phyloP scores from a whole-genome alignment of 805 yeast species.

The Teunomyces tritomae region DNA sequence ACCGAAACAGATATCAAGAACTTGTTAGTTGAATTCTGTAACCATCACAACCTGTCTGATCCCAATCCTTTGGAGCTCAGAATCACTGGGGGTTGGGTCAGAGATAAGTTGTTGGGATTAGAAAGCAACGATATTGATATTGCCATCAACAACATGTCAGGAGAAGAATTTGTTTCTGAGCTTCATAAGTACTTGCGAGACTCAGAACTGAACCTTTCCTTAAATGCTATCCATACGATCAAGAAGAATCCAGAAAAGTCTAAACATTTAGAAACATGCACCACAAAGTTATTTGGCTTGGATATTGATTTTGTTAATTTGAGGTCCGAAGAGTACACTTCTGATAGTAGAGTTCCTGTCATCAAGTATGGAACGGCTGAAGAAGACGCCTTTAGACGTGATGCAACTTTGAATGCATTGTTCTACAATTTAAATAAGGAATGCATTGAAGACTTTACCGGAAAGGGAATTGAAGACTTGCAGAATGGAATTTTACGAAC shows the following conservation, averaged over 20 bases:
- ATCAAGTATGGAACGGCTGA: conserved; percentile 84
- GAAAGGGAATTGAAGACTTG: conserved; percentile 71
- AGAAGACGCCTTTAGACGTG: conserved; percentile 90
- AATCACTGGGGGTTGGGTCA: conserved; percentile 98
- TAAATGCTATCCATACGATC: conserved; percentile 66
- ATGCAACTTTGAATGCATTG: conserved; percentile 91
- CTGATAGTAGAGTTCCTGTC: conserved; percentile 80
- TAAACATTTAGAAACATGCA: conserved; percentile 95
- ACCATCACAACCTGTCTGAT: conserved; percentile 27
- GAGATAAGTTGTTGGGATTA: conserved; percentile 84
- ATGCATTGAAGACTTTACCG: conserved; percentile 82
- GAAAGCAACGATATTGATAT: conserved; percentile 87
- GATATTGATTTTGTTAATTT: conserved; percentile 93
- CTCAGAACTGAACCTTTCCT: conserved; percentile 26
- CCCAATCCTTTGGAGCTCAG: conserved; percentile 52
- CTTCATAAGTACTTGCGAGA: conserved; percentile 48
- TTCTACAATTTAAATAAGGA: conserved; percentile 75
- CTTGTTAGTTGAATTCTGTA: conserved; percentile 41
- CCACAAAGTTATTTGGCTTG: conserved; percentile 78
- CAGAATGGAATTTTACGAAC: conserved; percentile 72
- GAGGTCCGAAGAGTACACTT: conserved; percentile 81
- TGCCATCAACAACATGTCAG: conserved; percentile 81
- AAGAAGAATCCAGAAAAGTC: conserved; percentile 93
- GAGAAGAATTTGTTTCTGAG: conserved; percentile 77
- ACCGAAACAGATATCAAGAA: conserved; percentile 42